These are phyloP conservation scores for Arachnomyces sp. DNA, from an alignment of 2,329 filamentous ascomycete species.

Conservation along the genomic window DNA sequence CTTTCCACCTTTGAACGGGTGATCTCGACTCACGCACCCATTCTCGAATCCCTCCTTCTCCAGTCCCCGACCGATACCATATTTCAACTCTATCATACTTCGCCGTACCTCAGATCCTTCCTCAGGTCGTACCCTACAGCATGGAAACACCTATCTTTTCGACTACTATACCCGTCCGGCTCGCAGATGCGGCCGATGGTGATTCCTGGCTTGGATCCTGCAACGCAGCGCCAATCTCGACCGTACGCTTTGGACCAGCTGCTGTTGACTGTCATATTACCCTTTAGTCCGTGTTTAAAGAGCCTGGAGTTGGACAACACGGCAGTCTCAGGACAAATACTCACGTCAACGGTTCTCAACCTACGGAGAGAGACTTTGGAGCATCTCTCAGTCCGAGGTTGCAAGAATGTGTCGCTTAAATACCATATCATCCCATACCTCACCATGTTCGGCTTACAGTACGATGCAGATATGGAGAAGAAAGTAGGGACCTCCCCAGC, in stretches of 20 bases:
- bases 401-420: constrained; percentile 57
- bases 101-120: constrained; percentile 46
- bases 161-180: constrained; percentile 38
- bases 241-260: constrained; percentile 52
- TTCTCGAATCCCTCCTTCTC: constrained; percentile 51
- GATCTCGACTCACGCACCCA: constrained; percentile 48
- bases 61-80: constrained; percentile 50
- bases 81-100: constrained; percentile 52
- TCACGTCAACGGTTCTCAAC: constrained; percentile 48
- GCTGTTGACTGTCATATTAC: constrained; percentile 47
- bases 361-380: constrained; percentile 47
- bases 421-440: constrained; percentile 56
- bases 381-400: constrained; percentile 53
- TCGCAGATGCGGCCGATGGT: constrained; percentile 26
- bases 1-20: constrained; percentile 46
- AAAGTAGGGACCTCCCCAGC: constrained; percentile 24
- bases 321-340: constrained; percentile 49
- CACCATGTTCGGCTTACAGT: constrained; percentile 38
- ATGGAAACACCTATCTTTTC: constrained; percentile 54
- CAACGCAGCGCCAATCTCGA: constrained; percentile 42
- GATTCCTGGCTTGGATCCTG: constrained; percentile 23
- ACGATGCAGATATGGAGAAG: constrained; percentile 37
- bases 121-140: constrained; percentile 50
- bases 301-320: constrained; percentile 55
- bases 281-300: constrained; percentile 48